phyloP scores from a whole-genome alignment of 1,139 yeast genomes.

The Nakaseomyces nivariensis region DNA sequence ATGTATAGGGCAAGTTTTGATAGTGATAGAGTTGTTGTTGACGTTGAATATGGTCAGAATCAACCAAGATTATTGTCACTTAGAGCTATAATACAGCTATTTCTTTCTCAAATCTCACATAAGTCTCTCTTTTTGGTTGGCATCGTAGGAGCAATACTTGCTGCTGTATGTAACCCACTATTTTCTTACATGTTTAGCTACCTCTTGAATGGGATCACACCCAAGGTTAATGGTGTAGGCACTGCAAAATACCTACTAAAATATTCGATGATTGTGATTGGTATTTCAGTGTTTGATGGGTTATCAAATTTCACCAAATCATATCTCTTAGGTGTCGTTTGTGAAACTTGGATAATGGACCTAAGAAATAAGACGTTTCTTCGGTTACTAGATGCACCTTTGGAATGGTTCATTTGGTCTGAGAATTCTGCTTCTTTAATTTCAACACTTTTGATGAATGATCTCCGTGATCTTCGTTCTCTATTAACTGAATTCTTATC shows the following conservation, averaged over 20 bases:
- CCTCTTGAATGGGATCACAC: constrained; percentile 48
- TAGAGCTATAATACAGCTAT: neutral
- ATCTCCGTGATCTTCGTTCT: constrained; percentile 63
- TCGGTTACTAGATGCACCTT: constrained; percentile 42
- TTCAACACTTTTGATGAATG: constrained; percentile 64
- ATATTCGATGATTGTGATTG: constrained; percentile 63
- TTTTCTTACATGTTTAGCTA: constrained; percentile 73
- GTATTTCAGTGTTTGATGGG: constrained; percentile 55
- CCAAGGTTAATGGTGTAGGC: constrained; percentile 30
- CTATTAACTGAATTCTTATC: constrained; percentile 54
- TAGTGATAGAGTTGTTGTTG: neutral
- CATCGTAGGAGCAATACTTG: constrained; percentile 39
- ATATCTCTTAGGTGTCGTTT: constrained; percentile 42
- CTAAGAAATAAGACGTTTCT: constrained; percentile 44
- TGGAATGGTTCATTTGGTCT: constrained; percentile 42
- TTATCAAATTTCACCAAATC: constrained; percentile 42
- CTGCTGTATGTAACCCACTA: constrained; percentile 62
- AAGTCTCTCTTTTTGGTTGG: constrained; percentile 43
- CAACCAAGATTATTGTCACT: neutral
- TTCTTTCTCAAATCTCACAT: constrained; percentile 4
- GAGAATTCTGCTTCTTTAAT: constrained; percentile 44
- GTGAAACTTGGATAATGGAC: constrained; percentile 59
- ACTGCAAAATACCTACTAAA: constrained; percentile 33
- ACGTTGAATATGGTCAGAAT: neutral
- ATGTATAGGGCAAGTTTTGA: neutral